Percentiles rank a stretch among this genome's conserved stretches.
Conservation (phyloP, 129 eudicot genomes). For the Helianthus tuberosus region DNA sequence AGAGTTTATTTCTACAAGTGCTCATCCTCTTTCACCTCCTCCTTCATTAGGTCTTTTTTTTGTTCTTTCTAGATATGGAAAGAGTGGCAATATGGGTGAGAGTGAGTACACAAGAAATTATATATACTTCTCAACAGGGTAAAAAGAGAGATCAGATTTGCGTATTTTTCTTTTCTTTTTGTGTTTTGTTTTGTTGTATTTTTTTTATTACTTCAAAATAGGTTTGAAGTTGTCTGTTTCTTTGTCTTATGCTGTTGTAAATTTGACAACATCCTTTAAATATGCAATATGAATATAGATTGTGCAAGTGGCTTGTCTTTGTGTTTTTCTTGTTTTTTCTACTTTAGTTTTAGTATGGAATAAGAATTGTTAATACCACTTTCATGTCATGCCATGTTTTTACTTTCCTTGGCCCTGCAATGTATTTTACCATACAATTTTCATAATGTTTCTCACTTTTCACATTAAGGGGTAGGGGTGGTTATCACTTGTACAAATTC, state of each 20-base stretch:
- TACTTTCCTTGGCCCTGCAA: too few species aligned
- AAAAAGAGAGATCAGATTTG: slow-evolving; percentile 34
- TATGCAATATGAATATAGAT: slow-evolving; percentile 46
- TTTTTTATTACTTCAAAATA: slow-evolving; percentile 30
- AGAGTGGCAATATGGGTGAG: slow-evolving; percentile 34
- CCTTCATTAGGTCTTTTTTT: slow-evolving; percentile 37
- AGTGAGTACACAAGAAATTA: slow-evolving; percentile 34
- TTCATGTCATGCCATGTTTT: too few species aligned
- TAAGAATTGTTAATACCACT: too few species aligned
- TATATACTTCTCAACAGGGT: slow-evolving; percentile 48
- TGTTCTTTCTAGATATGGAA: slow-evolving; percentile 29
- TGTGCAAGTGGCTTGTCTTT: slow-evolving; percentile 10
- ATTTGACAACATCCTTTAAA: slow-evolving; percentile 54
- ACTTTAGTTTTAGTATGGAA: too few species aligned
- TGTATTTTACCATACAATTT: too few species aligned
- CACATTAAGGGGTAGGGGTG: too few species aligned
- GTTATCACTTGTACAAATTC: too few species aligned
- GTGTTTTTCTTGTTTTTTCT: not conserved
- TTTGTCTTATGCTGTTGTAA: slow-evolving; percentile 57
- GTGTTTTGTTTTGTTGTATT: not conserved
- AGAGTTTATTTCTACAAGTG: slow-evolving; percentile 63
- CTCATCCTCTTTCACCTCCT: slow-evolving; percentile 98
- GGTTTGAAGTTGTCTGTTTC: slow-evolving; percentile 37
- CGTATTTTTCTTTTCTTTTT: not conserved
- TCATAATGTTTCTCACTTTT: too few species aligned